A percentile compares a stretch with the other conserved stretches of the same genome.
Conservation (phyloP, 352 stramenopile genomes). For the Bremia lactucae region DNA sequence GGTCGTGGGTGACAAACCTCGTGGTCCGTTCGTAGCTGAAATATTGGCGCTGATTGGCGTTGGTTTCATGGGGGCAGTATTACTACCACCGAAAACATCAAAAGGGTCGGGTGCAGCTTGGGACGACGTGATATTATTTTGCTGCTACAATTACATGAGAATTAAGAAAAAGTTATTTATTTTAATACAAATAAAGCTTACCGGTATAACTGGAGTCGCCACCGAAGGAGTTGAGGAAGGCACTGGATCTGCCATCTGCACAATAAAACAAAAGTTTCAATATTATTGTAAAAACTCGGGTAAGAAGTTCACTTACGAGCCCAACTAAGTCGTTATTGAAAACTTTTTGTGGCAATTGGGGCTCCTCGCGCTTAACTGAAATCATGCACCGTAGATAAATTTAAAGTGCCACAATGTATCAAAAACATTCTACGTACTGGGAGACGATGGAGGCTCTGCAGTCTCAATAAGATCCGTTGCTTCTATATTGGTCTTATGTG, state of each 20-base stretch:
- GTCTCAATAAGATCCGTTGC: conserved; percentile 72
- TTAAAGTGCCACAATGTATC: neutral
- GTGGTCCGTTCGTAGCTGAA: conserved; percentile 16
- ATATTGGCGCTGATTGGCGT: conserved; percentile 23
- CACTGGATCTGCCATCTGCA: conserved; percentile 50
- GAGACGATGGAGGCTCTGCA: conserved; percentile 22
- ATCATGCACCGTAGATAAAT: neutral
- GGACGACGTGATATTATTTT: conserved; percentile 12
- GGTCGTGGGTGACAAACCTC: conserved; percentile 21
- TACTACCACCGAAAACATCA: conserved; percentile 51
- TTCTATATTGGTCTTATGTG: conserved; percentile 18
- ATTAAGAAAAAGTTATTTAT: too few relatives aligned
- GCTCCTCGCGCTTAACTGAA: conserved; percentile 55
- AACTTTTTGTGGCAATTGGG: conserved; percentile 30
- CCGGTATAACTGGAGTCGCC: too few relatives aligned
- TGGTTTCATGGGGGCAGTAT: conserved; percentile 22
- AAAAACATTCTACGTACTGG: conserved; percentile 5
- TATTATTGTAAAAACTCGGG: neutral
- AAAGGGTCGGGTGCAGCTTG: conserved; percentile 49
- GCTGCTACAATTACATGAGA: conserved; percentile 2
- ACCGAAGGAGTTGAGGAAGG: conserved; percentile 33
- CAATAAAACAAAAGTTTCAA: neutral
- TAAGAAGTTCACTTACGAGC: conserved; percentile 28
- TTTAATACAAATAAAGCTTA: too few relatives aligned
- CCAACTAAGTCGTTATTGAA: conserved; percentile 80